A percentile compares a stretch with the other conserved stretches of the same genome.
Conservation (phyloP, 2,329 filamentous ascomycete species). For the Aspergillus sp. region DNA sequence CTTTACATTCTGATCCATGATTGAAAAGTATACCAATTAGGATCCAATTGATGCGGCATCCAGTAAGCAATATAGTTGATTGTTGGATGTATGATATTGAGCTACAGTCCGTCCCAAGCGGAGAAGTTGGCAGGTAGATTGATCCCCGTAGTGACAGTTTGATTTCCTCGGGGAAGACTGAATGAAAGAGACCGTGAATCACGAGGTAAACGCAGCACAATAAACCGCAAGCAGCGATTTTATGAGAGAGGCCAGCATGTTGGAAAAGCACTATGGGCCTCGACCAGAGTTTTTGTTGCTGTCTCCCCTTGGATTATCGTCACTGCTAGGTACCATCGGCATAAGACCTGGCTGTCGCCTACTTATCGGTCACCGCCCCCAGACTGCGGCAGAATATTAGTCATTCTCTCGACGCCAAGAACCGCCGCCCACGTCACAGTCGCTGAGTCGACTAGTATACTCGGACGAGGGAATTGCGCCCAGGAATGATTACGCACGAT, state of each 20-base stretch:
- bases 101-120: background rate
- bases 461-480: background rate
- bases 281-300: background rate
- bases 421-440: constrained; percentile 17
- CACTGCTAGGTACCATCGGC: background rate
- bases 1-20: constrained; percentile 7
- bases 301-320: constrained; percentile 1
- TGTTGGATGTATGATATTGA: background rate
- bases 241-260: background rate
- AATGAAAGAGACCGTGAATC: background rate
- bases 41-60: background rate
- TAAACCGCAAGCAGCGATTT: background rate
- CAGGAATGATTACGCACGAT: background rate
- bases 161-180: background rate
- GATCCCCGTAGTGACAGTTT: background rate
- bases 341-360: constrained; percentile 1
- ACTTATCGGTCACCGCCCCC: constrained; percentile 1
- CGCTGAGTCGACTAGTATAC: background rate
- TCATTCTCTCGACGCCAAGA: constrained; percentile 8
- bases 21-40: background rate
- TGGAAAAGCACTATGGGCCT: background rate
- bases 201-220: background rate
- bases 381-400: constrained; percentile 6
- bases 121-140: background rate
- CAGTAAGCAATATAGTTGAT: background rate